Base-by-base conservation (phyloP, 2,329 filamentous ascomycete species). In the Leptodontidium sp. region DNA sequence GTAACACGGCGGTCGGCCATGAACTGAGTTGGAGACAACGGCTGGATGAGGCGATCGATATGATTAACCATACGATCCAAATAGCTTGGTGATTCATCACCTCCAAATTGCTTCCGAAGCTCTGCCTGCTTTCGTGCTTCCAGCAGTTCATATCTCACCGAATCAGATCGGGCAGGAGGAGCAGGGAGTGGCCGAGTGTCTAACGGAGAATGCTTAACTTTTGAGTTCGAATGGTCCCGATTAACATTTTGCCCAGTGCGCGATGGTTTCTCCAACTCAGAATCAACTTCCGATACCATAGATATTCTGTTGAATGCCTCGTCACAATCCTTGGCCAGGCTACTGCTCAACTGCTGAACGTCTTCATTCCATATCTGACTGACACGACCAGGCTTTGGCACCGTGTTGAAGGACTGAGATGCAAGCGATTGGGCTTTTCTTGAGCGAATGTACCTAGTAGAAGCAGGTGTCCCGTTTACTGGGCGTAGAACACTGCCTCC, bases 271-370 rank as follows among this genome's bases (percentile, higher is more conserved):
- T 32, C 40, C 11, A 32, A 24, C 32, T 64, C 59, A 24, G 47
- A 26, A 14, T 68, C 57, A 55, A 49, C 29, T 14, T 55, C 50
- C 32, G 67, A 53, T 35, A 64, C 26, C 86, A 79, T 0, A 85
- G 90, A 65, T 82, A 85, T 74, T 52, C 91, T 89, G 77, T 93
- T 94, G 82, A 98, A 98, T 1, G 94, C 94, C 76, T 96, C 93
- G 76, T 98, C 94, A 76, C 94, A 97, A 68, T 96, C 93, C 79
- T 93, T 93, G 61, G 93, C 93, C 70, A 98, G 90, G 75, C 93
- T 93, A 75, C 88, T 88, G 74, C 93, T 97, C 67, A 97, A 91
- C 74, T 95, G 91, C 7, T 93, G 87, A 65, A 96, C 87, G 77
- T 97, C 94, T 68, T 94, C 93, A 74, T 88, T 90, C 80, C 89